A percentile compares a stretch with the other conserved stretches of the same genome.
phyloP scores from a whole-genome alignment of 2,329 filamentous ascomycete species.

The Hypoxylon sp. region DNA sequence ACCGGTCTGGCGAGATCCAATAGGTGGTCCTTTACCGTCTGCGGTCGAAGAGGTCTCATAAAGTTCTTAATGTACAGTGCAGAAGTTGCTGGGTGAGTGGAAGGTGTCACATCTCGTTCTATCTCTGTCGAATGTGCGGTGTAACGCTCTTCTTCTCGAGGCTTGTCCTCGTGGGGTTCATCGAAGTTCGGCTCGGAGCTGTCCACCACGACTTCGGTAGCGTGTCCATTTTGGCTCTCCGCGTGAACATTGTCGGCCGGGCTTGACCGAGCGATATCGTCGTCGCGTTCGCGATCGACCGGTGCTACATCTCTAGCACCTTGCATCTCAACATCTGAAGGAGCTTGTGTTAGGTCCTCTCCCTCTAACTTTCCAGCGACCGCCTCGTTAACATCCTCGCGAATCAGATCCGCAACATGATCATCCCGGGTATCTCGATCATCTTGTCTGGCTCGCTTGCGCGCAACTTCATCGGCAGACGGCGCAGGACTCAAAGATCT shows the following conservation, averaged over 20 bases:
- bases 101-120: slow-evolving; percentile 63
- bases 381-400: slow-evolving; percentile 22
- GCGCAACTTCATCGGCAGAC: slow-evolving; percentile 65
- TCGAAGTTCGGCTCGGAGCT: slow-evolving; percentile 37
- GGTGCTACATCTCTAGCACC: slow-evolving; percentile 20
- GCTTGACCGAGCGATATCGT: slow-evolving; percentile 5
- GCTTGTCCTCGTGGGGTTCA: slow-evolving; percentile 42
- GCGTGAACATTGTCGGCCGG: slow-evolving; percentile 17
- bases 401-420: slow-evolving; percentile 21
- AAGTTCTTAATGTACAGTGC: slow-evolving; percentile 92
- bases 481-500: slow-evolving; percentile 74
- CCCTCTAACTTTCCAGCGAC: slow-evolving; percentile 16
- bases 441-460: slow-evolving; percentile 69
- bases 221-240: slow-evolving; percentile 26
- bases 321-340: slow-evolving; percentile 42
- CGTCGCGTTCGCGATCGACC: slow-evolving; percentile 28
- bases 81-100: slow-evolving; percentile 79
- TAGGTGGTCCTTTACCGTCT: slow-evolving; percentile 78
- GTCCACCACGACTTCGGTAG: slow-evolving; percentile 38
- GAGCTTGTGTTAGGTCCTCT: slow-evolving; percentile 14
- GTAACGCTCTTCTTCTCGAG: slow-evolving; percentile 46
- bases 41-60: slow-evolving; percentile 85
- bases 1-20: slow-evolving; percentile 75
- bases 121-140: slow-evolving; percentile 42
- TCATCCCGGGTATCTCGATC: slow-evolving; percentile 45